phyloP scores from a whole-genome alignment of 2,329 filamentous ascomycete genomes.

The Penicillium aurantiogriseum region DNA sequence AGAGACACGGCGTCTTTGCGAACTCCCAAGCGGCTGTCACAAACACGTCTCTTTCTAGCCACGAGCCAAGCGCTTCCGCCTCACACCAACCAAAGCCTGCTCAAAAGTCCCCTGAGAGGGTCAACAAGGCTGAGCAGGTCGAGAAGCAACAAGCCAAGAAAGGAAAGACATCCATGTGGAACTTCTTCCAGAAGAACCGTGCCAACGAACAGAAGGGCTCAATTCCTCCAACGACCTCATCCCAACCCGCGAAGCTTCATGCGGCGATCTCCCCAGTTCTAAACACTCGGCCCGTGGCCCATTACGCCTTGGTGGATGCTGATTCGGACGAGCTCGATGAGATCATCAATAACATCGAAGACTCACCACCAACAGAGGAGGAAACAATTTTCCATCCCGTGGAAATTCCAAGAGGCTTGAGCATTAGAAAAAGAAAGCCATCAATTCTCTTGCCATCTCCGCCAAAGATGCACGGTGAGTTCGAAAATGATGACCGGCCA shows the following conservation, averaged over 20 bases:
- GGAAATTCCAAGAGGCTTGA: constrained; percentile 30
- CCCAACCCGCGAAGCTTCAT: constrained; percentile 35
- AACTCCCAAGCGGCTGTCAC: constrained; percentile 25
- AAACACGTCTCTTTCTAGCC: constrained; percentile 25
- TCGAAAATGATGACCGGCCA: constrained; percentile 27
- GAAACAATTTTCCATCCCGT: constrained; percentile 25
- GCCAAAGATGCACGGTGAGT: constrained; percentile 38
- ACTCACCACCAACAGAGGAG: constrained; percentile 42
- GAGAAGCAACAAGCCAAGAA: constrained; percentile 42
- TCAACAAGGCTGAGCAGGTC: constrained; percentile 25
- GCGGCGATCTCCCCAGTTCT: constrained; percentile 41
- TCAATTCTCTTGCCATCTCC: constrained; percentile 46
- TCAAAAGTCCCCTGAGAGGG: constrained; percentile 1
- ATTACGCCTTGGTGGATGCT: constrained; percentile 58
- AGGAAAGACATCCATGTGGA: constrained; percentile 46
- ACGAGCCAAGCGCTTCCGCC: constrained; percentile 13
- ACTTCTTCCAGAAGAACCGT: constrained; percentile 56
- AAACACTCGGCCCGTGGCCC: constrained; percentile 50
- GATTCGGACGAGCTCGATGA: constrained; percentile 42
- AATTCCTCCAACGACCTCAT: constrained; percentile 17
- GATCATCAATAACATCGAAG: constrained; percentile 39
- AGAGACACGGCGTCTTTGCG: constrained; percentile 14
- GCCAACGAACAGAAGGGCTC: constrained; percentile 27
- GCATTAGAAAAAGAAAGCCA: constrained; percentile 33
- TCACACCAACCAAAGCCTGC: constrained; percentile 7